Evolutionary conservation across 1,284 basidiomycete genomes (phyloP), one percentile per base, ranked within the genome.

Genomic region (Marasmius tenuissimus): DNA sequence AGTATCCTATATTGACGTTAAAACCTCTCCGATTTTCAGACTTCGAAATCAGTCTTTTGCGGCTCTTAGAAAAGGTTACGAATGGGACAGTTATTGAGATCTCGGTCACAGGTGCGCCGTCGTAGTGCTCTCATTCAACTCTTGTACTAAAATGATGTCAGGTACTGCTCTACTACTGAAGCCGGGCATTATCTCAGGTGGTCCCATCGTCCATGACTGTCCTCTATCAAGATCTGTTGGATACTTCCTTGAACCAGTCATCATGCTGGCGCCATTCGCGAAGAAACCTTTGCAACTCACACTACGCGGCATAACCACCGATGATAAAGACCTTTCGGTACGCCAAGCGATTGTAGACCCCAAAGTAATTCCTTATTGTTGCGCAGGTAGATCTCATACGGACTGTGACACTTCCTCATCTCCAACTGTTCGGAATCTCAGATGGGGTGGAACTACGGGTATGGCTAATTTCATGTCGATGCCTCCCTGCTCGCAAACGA

Each of bases 1-100:
- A 57, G 34, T 38, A 40, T 62, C 59, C 59, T 47, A 22, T 63
- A 27, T n/a, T 42, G 27, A 27, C 4, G 27, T 27, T 27, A 47
- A 42, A 34, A 52, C 56, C 57, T 47, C 59, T 22, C 18, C 49
- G 4, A 27, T 34, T 40, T 50, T 3, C 68, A 92, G 96, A 98
- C 72, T 97, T 92, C 75, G 97, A 99, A 79, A 89, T 97, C 59
- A 97, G 93, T 70, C 84, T 98, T 37, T 74, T 99, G 49, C 81
- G 97, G 22, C 77, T 99, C 12, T 71, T 99, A 33, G 97, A 99
- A 74, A 96, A 95, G 71, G 79, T 94, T 1, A 97, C 96, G 4
- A 98, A 99, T 81, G 97, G 97, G 1, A 94, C 93, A 7, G 79
- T 93, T 33, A 94, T 99, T 65, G 97, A 99, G 73, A 99, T 99